Evolutionary conservation across 768 basidiomycete species (phyloP).

Genomic region (Daedalea quercina): DNA sequence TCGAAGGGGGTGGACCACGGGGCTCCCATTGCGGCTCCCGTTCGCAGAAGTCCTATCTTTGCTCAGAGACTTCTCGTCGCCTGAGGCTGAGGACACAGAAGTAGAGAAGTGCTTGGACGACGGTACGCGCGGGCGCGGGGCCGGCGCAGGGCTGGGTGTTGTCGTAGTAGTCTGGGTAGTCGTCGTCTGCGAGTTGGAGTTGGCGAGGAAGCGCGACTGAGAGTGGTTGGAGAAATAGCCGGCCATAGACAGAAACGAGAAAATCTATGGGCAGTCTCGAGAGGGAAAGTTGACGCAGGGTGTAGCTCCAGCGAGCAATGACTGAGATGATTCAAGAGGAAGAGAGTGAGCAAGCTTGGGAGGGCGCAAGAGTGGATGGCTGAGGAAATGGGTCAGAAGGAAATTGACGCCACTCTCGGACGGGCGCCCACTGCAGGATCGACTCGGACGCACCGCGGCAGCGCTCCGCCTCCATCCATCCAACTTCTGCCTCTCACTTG

Average conservation of each 20-base stretch:
- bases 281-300: background rate
- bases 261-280: background rate
- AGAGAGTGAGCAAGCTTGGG: background rate
- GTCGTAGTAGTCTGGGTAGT: constrained; percentile 20
- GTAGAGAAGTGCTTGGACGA: constrained; percentile 75
- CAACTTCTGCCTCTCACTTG: constrained; percentile 4
- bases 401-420: background rate
- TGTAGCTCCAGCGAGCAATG: background rate
- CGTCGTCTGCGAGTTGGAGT: constrained; percentile 24
- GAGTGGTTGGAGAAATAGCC: constrained; percentile 84
- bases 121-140: constrained; percentile 41
- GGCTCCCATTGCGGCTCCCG: constrained; percentile 29
- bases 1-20: constrained; percentile 65
- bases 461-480: constrained; percentile 4
- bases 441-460: background rate
- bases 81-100: constrained; percentile 35
- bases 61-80: constrained; percentile 35
- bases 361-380: background rate
- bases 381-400: background rate
- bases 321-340: background rate
- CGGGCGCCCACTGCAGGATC: background rate
- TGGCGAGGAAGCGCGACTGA: constrained; percentile 61
- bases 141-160: constrained; percentile 13
- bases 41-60: constrained; percentile 36
- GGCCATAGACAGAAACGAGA: constrained; percentile 16